Percentiles rank a stretch among this genome's conserved stretches.
These are phyloP conservation scores for Gossypium arboreum DNA, from an alignment of 345 rosid genomes.

Conservation along the genomic window DNA sequence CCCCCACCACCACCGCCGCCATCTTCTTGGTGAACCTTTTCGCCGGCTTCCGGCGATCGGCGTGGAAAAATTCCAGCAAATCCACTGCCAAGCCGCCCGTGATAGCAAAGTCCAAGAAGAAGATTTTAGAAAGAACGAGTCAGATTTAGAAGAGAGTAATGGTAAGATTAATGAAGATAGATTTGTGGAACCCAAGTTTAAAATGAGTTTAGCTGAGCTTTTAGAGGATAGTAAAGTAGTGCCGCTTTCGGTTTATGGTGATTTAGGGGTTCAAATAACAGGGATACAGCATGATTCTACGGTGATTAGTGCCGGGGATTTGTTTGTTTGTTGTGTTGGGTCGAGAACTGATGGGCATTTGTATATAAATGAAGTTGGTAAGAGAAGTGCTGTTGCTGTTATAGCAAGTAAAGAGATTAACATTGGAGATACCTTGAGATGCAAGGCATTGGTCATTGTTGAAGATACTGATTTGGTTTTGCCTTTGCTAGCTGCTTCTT, in stretches of 20 bases:
- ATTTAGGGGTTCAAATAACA: conserved; percentile 76
- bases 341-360: conserved; percentile 58
- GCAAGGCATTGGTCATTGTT: conserved; percentile 85
- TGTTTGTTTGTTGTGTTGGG: conserved; percentile 82
- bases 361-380: conserved; percentile 80
- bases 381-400: conserved; percentile 95
- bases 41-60: conserved; percentile 44
- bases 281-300: conserved; percentile 90
- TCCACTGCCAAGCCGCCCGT: conserved; percentile 64
- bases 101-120: conserved; percentile 67
- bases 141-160: conserved; percentile 46
- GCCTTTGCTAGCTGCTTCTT: conserved; percentile 79
- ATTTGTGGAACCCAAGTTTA: conserved; percentile 75
- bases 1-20: conserved; percentile 10
- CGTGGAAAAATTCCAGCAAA: conserved; percentile 64
- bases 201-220: conserved; percentile 82
- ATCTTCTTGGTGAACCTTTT: conserved; percentile 24
- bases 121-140: conserved; percentile 65
- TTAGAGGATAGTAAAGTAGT: conserved; percentile 88
- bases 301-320: conserved; percentile 72
- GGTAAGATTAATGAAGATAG: conserved; percentile 19
- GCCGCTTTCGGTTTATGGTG: conserved; percentile 78
- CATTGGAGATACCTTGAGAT: conserved; percentile 80
- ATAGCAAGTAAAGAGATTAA: conserved; percentile 88
- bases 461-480: conserved; percentile 74